phyloP scores from a whole-genome alignment of 2,329 filamentous ascomycete species.

The Hymenoscyphus linearis region DNA sequence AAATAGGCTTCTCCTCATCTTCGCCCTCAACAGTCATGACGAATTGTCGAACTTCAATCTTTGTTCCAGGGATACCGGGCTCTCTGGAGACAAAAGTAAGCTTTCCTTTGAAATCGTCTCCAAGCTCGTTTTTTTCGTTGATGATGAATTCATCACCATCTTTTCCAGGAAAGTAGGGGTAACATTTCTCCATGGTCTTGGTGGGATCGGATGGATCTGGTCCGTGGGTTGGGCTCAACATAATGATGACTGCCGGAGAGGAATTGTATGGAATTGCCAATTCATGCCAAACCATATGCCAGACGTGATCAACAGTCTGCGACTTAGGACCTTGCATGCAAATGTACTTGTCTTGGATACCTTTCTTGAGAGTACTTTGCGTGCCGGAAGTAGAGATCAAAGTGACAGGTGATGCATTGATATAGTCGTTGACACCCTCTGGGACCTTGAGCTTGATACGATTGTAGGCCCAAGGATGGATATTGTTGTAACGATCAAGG shows the following conservation, averaged over 20 bases:
- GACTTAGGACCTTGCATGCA: conserved; percentile 88
- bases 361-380: conserved; percentile 24
- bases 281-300: conserved; percentile 93
- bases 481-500: conserved; percentile 83
- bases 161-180: conserved; percentile 72
- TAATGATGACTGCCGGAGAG: conserved; percentile 77
- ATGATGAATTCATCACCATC: conserved; percentile 47
- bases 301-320: conserved; percentile 73
- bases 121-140: conserved; percentile 60
- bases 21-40: conserved; percentile 41
- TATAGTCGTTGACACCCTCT: conserved; percentile 67
- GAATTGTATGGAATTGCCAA: conserved; percentile 36
- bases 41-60: conserved; percentile 71
- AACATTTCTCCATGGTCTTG: conserved; percentile 73
- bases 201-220: conserved; percentile 23
- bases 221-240: conserved; percentile 83
- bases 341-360: conserved; percentile 59
- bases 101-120: conserved; percentile 61
- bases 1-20: conserved; percentile 59
- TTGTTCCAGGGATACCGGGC: conserved; percentile 49
- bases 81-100: conserved; percentile 54
- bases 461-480: conserved; percentile 85
- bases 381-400: conserved; percentile 34
- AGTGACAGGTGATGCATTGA: conserved; percentile 68
- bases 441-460: conserved; percentile 76